These are phyloP conservation scores for Cladosporium oxysporum DNA, from an alignment of 2,329 filamentous ascomycete species.

Conservation along the genomic window DNA sequence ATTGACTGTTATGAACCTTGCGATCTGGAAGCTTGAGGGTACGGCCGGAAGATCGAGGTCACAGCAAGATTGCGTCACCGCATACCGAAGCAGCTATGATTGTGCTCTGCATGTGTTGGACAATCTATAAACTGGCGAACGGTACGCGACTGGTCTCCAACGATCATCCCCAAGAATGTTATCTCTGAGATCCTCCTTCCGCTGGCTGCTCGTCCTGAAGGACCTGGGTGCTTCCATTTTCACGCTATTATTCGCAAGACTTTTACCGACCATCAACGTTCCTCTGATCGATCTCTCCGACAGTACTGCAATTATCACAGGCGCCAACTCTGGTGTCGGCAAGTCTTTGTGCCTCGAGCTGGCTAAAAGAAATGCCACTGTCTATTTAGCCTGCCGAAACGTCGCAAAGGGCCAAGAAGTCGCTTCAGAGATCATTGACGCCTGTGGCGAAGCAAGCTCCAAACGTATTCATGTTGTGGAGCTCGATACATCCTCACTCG, in stretches of 20 bases:
- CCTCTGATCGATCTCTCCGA: conserved; percentile 13
- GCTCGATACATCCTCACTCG: conserved; percentile 25
- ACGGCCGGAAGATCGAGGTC: not conserved
- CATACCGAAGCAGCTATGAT: not conserved
- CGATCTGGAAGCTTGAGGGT: not conserved
- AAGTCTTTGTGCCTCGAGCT: conserved; percentile 21
- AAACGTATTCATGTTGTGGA: conserved; percentile 30
- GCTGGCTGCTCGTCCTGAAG: not conserved
- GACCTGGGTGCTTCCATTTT: not conserved
- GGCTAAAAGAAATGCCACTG: conserved; percentile 15
- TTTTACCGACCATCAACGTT: not conserved
- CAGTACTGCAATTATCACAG: conserved; percentile 25
- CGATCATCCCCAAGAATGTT: not conserved
- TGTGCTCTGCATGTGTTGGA: not conserved
- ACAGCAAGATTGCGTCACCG: not conserved
- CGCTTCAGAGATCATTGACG: conserved; percentile 13
- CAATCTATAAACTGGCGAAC: not conserved
- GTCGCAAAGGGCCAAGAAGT: conserved; percentile 16
- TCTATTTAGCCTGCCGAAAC: conserved; percentile 21
- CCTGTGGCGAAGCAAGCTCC: not conserved
- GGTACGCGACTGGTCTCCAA: not conserved
- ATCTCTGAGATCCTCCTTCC: not conserved
- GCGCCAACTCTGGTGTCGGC: conserved; percentile 26
- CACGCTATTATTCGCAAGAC: not conserved
- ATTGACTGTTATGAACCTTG: not conserved